Evolutionary conservation across 73 alveolate genomes (phyloP), one percentile per base, ranked within the genome.

Genomic region (Paramecium sonneborni): DNA sequence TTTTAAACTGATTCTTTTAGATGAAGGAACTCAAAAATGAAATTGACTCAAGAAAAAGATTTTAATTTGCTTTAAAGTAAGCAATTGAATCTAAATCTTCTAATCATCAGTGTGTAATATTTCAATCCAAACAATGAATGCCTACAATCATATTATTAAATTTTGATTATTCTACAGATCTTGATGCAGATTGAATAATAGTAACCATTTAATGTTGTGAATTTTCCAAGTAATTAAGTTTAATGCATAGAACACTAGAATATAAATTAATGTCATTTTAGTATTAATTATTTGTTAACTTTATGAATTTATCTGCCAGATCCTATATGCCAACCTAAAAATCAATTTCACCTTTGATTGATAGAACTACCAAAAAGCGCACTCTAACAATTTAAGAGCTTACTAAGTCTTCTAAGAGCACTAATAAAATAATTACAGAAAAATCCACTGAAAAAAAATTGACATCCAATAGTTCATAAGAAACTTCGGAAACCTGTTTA

Each of bases 241-340:
- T 18, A 52, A 52, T 52, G 68, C 68, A 18, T 52, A 52, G 68
- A 62, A 62, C 24, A 62, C 84, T 62, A 62, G 48, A 62, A 62
- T 62, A 62, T 30, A 32, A 12, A 62, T 52, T 52, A 18, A 52
- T 52, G 26, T 52, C 30, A 52, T 52, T 52, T 52, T 18, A 52
- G 15, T 52, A 52, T n/a, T 52, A 52, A 52, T 62, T 32, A 62
- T 62, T 62, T 30, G 44, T 62, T 62, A 30, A 62, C 39, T 62
- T 62, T 30, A 62, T 62, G 84, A 62, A 62, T 32, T 62, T 62
- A 62, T 62, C 84, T 62, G 84, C 84, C 84, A 62, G 84, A 62
- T 62, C 84, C 39, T 62, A 62, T 62, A 30, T 62, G 44, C 84
- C 84, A 30, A 32, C 84, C 7, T 32, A 62, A 62, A 62, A 62